Evolutionary conservation across 2,329 filamentous ascomycete genomes (phyloP).

Genomic region (Monascus ruber): DNA sequence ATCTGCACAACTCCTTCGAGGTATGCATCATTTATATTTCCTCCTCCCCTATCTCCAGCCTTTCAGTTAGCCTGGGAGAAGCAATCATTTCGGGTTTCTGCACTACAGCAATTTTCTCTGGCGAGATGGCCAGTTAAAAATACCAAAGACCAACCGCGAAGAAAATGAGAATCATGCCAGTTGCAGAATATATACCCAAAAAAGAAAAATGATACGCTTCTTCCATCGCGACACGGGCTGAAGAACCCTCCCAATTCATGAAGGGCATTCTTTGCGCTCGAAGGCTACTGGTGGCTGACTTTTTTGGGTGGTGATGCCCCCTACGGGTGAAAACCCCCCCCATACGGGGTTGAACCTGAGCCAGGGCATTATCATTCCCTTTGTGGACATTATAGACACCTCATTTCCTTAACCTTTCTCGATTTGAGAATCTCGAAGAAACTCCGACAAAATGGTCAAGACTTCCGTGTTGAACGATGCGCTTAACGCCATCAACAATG

Average conservation of each 20-base stretch:
- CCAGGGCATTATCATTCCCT: no score
- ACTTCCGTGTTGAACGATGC: slow-evolving; percentile 99
- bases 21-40: slow-evolving; percentile 24
- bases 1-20: slow-evolving; percentile 23
- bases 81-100: slow-evolving; percentile 26
- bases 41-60: slow-evolving; percentile 17
- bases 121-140: no score
- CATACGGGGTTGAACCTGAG: no score
- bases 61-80: slow-evolving; percentile 34
- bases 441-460: slow-evolving; percentile 87
- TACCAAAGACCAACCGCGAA: no score
- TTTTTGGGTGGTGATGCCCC: slow-evolving; percentile 2
- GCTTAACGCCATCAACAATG: slow-evolving; percentile 99
- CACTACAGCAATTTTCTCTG: slow-evolving; percentile 3
- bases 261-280: slow-evolving; percentile 59
- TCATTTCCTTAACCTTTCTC: slow-evolving; percentile 22
- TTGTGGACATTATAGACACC: slow-evolving; percentile 18
- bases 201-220: slow-evolving; percentile 31
- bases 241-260: slow-evolving; percentile 50
- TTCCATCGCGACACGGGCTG: slow-evolving; percentile 45
- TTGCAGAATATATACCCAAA: not conserved
- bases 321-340: no score
- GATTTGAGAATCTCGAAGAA: slow-evolving; percentile 42
- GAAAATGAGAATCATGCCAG: not conserved
- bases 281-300: slow-evolving; percentile 54